Conservation (phyloP, 192 early-diverging fungal species). For the Obelidium mucronatum region DNA sequence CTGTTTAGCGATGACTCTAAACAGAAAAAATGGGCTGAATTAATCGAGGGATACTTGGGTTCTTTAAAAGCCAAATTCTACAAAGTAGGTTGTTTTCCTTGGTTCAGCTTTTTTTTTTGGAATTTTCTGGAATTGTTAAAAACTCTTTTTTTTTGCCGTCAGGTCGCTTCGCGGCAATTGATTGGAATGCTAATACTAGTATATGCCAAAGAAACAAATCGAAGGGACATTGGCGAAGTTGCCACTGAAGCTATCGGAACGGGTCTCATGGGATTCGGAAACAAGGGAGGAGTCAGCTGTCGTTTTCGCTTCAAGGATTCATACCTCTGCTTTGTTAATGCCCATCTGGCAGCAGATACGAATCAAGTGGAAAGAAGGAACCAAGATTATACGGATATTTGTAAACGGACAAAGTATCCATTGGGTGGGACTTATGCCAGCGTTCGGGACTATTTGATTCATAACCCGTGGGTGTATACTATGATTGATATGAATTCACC, state of each 20-base stretch:
- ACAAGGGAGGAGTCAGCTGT: conserved; percentile 93
- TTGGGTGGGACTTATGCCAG: conserved; percentile 35
- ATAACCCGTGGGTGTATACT: conserved; percentile 54
- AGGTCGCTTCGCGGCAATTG: conserved; percentile 81
- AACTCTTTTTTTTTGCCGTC: neutral
- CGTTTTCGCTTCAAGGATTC: conserved; percentile 80
- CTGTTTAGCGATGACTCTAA: conserved; percentile 79
- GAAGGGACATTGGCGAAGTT: conserved; percentile 65
- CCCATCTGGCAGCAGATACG: conserved; percentile 89
- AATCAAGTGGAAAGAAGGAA: conserved; percentile 82
- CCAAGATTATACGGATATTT: conserved; percentile 88
- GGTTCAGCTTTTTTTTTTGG: neutral
- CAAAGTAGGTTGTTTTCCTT: conserved; percentile 54
- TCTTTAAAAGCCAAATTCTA: conserved; percentile 56
- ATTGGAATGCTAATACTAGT: conserved; percentile 90
- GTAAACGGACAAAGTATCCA: conserved; percentile 72
- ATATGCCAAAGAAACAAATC: conserved; percentile 67
- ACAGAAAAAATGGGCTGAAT: conserved; percentile 81
- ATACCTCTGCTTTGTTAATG: conserved; percentile 86
- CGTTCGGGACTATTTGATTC: conserved; percentile 42
- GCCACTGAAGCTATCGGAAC: conserved; percentile 75
- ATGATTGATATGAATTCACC: conserved; percentile 22
- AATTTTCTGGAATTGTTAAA: no score
- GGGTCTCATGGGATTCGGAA: conserved; percentile 77
- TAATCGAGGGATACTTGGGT: conserved; percentile 73